Percentiles rank a stretch among this genome's conserved stretches.
These are phyloP conservation scores for Hygrocybe coccinea DNA, from an alignment of 768 basidiomycete genomes.

Conservation along the genomic window DNA sequence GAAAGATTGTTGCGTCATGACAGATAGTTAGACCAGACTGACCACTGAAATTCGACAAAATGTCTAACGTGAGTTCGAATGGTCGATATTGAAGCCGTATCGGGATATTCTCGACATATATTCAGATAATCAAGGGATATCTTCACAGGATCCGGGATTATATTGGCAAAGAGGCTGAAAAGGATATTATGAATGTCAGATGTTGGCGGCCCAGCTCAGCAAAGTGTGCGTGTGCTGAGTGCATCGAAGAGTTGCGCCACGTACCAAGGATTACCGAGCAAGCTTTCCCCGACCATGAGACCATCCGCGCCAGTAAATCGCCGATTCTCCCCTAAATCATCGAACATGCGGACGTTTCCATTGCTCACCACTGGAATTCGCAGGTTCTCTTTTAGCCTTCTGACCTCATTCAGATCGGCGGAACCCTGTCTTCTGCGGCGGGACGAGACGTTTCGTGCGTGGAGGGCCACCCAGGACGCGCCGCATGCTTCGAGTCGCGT, in stretches of 20 bases:
- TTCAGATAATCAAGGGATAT: conserved; percentile 68
- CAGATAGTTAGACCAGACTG: conserved; percentile 15
- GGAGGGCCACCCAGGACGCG: conserved; percentile 66
- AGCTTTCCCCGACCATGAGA: conserved; percentile 76
- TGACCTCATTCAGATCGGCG: conserved; percentile 61
- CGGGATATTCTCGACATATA: conserved; percentile 50
- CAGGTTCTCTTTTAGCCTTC: conserved; percentile 47
- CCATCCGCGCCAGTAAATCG: conserved; percentile 61
- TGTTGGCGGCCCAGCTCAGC: neutral
- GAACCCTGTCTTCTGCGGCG: conserved; percentile 66
- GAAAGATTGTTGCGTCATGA: conserved; percentile 7
- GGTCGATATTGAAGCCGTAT: conserved; percentile 43
- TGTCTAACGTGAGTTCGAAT: conserved; percentile 63
- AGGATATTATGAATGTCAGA: too few species aligned
- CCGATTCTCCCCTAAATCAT: conserved; percentile 53
- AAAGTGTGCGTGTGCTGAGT: neutral
- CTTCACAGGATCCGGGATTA: conserved; percentile 56
- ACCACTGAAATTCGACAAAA: conserved; percentile 69
- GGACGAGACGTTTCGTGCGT: conserved; percentile 69
- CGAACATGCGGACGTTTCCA: conserved; percentile 64
- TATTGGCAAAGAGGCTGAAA: conserved; percentile 52
- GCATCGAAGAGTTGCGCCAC: conserved; percentile 13
- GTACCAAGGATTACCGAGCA: conserved; percentile 71
- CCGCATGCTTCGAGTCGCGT: conserved; percentile 58
- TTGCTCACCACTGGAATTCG: conserved; percentile 66